Base-by-base conservation (phyloP, 2,329 filamentous ascomycete genomes). In the Drechslerella coelobrocha region DNA sequence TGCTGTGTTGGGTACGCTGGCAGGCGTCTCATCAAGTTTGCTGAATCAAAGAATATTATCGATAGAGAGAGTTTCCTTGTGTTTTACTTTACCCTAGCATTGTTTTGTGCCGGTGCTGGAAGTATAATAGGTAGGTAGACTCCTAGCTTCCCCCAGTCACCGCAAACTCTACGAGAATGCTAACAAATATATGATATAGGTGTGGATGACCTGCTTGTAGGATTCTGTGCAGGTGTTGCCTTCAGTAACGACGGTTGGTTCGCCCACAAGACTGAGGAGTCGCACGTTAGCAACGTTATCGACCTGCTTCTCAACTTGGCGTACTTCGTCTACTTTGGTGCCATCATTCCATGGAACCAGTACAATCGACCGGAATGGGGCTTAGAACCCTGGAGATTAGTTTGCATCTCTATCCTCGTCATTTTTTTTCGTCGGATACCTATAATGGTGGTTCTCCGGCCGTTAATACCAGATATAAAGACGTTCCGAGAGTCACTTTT, bases 201-300 rank as follows among this genome's bases (percentile, higher is more conserved):
- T 53, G 84, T 97, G 76, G 94, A 99, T 78, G 94, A 99, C 79
- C 81, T 99, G 54, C 85, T 99, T 2, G 91, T 99, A 39, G 94
- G 94, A 39, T 72, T 99, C 77, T 88, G 93, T 12, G 91, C 90
- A 61, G 94, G 94, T 65, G 94, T 99, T n/a, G 94, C 94, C 60
- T 99, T 99, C 82, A 97, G 92, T 75, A 99, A 99, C 79, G 94
- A 99, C 77, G 94, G 94, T 74, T 99, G 94, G 94, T 99, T 99
- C 76, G 90, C 90, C 14, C 90, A 97, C 77, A 97, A 97, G 83
- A 99, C 94, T 0, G 94, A 99, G 78, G 94, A 99, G 79, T 93
- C 94, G 0, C 94, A 97, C 78, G 94, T 99, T 8, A 97, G 93
- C 79, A 97, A 99, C 86, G 94, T 99, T 78, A 99, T 99, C 77